Evolutionary conservation across 2,329 filamentous ascomycete species (phyloP).

Genomic region (Fusarium multiceps): DNA sequence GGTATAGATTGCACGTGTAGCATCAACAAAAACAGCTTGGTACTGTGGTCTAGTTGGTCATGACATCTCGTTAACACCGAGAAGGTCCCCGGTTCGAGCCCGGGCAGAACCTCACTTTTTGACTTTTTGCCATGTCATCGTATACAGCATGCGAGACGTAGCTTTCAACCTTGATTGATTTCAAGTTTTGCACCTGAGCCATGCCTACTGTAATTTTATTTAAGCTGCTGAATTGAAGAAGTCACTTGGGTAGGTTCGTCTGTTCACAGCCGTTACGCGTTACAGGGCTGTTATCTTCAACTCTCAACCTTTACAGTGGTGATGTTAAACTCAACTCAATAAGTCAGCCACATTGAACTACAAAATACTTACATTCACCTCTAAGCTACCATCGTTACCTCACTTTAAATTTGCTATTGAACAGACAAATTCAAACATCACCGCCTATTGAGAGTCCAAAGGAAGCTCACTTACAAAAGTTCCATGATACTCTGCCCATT

Average conservation of each 20-base stretch:
- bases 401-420: not conserved
- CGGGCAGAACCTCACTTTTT: not conserved
- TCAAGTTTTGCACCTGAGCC: not conserved
- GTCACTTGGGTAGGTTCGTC: not conserved
- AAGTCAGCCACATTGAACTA: not conserved
- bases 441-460: not conserved
- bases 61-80: not conserved
- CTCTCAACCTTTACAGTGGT: not conserved
- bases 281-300: not conserved
- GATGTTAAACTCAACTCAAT: not conserved
- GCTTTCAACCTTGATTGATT: not conserved
- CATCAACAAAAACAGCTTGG: not conserved
- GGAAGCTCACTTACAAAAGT: slow-evolving; percentile 16
- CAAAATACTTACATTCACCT: not conserved
- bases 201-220: not conserved
- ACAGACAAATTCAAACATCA: not conserved
- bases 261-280: not conserved
- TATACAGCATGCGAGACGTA: not conserved
- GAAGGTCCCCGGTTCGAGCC: not conserved
- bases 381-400: not conserved
- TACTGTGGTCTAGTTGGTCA: not conserved
- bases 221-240: not conserved
- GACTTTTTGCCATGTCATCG: not conserved
- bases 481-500: not conserved
- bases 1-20: too few relatives aligned